These are phyloP conservation scores for Xylaria sp. DNA, from an alignment of 2,329 filamentous ascomycete genomes.

Conservation along the genomic window DNA sequence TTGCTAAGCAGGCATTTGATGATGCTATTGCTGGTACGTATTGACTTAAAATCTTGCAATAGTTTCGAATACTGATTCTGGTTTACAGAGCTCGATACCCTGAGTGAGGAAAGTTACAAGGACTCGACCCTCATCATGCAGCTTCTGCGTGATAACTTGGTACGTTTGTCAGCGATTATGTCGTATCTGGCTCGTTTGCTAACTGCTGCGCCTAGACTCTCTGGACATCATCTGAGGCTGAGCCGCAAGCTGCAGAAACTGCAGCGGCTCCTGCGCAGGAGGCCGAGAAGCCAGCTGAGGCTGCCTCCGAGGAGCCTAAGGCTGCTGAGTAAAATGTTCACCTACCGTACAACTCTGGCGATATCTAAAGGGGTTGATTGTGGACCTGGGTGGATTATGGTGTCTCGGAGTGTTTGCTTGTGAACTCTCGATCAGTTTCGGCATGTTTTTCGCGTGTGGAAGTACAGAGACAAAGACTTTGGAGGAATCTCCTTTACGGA, in stretches of 20 bases:
- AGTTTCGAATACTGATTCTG: constrained; percentile 41
- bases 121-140: constrained; percentile 99
- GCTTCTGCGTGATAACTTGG: constrained; percentile 95
- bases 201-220: constrained; percentile 74
- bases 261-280: constrained; percentile 65
- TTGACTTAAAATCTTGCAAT: neutral
- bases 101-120: constrained; percentile 99
- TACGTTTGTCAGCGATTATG: constrained; percentile 57
- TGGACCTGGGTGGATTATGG: constrained; percentile 63
- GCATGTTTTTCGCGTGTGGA: constrained; percentile 63
- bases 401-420: constrained; percentile 73
- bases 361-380: constrained; percentile 58
- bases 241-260: constrained; percentile 74
- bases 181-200: neutral
- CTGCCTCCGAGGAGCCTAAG: constrained; percentile 75
- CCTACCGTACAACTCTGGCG: constrained; percentile 54
- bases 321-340: constrained; percentile 65
- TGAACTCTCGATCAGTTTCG: constrained; percentile 60
- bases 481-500: constrained; percentile 50
- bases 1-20: constrained; percentile 95
- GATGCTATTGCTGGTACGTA: constrained; percentile 84
- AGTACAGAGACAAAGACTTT: constrained; percentile 56
- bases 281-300: constrained; percentile 67
- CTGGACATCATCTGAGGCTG: constrained; percentile 98
- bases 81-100: constrained; percentile 84